These are phyloP conservation scores for Starmerella potacharoeniae DNA, from an alignment of 805 yeast species.

Conservation along the genomic window DNA sequence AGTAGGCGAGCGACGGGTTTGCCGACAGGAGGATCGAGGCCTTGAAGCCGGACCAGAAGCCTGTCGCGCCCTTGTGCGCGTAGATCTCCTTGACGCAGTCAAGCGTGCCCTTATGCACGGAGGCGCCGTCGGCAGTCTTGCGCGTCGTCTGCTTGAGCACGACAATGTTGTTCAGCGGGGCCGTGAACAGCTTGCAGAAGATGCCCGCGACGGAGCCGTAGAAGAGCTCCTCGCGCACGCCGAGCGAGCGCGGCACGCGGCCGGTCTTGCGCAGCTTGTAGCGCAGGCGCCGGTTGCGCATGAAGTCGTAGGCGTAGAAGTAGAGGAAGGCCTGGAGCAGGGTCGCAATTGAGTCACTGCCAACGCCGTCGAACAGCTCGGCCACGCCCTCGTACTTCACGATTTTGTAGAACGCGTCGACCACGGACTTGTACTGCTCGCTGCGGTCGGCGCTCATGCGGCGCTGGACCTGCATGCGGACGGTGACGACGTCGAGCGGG, in stretches of 20 bases:
- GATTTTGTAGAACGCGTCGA: constrained; percentile 66
- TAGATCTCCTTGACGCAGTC: constrained; percentile 23
- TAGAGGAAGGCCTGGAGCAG: constrained; percentile 27
- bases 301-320: constrained; percentile 27
- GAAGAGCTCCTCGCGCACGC: constrained; percentile 25
- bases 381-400: constrained; percentile 56
- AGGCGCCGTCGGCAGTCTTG: neutral
- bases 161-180: constrained; percentile 27
- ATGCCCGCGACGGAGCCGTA: constrained; percentile 28
- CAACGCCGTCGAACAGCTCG: constrained; percentile 69
- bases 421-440: constrained; percentile 47
- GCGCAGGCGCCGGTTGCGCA: constrained; percentile 22
- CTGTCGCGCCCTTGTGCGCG: constrained; percentile 25
- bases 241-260: constrained; percentile 23
- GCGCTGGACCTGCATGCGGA: constrained; percentile 28
- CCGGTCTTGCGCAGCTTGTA: constrained; percentile 17
- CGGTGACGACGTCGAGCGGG: constrained; percentile 27
- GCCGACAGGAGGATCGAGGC: constrained; percentile 25
- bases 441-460: constrained; percentile 4
- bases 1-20: constrained; percentile 29
- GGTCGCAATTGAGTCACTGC: constrained; percentile 34
- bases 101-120: neutral
- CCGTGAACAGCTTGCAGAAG: constrained; percentile 26
- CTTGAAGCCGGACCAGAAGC: constrained; percentile 29
- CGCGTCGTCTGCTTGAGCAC: constrained; percentile 23